These are phyloP conservation scores for Posidonia oceanica DNA, from an alignment of 116 monocot species.

Conservation along the genomic window DNA sequence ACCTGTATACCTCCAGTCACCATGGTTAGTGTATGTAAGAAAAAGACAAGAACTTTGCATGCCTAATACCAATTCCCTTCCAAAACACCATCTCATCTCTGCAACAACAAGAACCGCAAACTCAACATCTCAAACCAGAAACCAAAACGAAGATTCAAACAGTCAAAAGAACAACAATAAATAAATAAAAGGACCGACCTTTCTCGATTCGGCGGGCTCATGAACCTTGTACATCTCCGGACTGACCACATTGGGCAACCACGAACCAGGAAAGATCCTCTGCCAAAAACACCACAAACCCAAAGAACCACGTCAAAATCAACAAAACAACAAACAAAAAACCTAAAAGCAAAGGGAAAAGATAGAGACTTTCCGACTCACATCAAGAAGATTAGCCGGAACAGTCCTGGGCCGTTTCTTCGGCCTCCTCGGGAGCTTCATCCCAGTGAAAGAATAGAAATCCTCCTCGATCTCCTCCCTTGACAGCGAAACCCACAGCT, in stretches of 20 bases:
- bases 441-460: slow-evolving; percentile 19
- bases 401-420: slow-evolving; percentile 7
- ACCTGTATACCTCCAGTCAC: neutral
- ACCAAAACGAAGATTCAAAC: neutral
- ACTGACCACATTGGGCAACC: slow-evolving; percentile 15
- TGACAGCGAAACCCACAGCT: slow-evolving; percentile 18
- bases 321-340: neutral
- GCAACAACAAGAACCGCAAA: neutral
- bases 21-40: slow-evolving; percentile 1
- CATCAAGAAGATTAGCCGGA: slow-evolving; percentile 2
- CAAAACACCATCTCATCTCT: neutral
- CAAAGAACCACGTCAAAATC: neutral
- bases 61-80: neutral
- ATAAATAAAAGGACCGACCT: neutral
- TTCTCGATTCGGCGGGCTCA: slow-evolving; percentile 8
- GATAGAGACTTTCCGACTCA: neutral
- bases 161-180: neutral
- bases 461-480: slow-evolving; percentile 31
- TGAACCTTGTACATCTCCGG: slow-evolving; percentile 19
- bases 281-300: neutral
- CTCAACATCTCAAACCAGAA: neutral
- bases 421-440: slow-evolving; percentile 16
- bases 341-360: neutral
- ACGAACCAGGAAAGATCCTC: slow-evolving; percentile 12
- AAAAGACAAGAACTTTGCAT: neutral